phyloP scores from a whole-genome alignment of 306 rosid genomes.

The Mimosa bimucronata region DNA sequence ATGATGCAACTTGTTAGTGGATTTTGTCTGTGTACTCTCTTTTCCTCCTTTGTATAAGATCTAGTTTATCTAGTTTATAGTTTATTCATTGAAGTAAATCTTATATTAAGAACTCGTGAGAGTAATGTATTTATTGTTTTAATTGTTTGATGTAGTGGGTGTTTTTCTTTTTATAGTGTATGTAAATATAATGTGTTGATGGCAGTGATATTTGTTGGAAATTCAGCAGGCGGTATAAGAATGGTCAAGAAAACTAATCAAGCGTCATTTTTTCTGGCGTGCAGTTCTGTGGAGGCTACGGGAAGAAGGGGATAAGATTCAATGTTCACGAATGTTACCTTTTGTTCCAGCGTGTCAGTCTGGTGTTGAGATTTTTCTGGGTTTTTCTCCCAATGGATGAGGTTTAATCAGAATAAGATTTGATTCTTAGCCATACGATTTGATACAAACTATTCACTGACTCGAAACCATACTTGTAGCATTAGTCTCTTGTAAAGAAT shows the following conservation, averaged over 20 bases:
- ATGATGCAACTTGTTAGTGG: background rate
- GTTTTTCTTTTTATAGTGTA: background rate
- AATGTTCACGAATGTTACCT: background rate
- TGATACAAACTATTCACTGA: background rate
- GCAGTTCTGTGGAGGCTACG: background rate
- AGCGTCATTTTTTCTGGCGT: background rate
- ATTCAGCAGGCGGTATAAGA: background rate
- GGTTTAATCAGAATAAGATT: background rate
- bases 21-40: background rate
- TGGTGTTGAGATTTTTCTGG: background rate
- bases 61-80: too few species aligned
- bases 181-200: background rate
- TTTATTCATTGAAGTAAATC: too few species aligned
- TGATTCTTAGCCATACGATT: background rate
- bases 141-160: background rate
- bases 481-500: background rate
- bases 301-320: background rate
- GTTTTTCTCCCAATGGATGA: background rate
- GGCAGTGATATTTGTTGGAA: background rate
- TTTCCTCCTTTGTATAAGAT: too few species aligned
- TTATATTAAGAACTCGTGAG: too few species aligned
- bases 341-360: background rate
- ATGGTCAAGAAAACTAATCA: background rate
- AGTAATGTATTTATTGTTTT: background rate
- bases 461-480: background rate